Evolutionary conservation across 2,329 filamentous ascomycete species (phyloP), one percentile per base, ranked within the genome.

Genomic region (Pyrenochaeta sp.): DNA sequence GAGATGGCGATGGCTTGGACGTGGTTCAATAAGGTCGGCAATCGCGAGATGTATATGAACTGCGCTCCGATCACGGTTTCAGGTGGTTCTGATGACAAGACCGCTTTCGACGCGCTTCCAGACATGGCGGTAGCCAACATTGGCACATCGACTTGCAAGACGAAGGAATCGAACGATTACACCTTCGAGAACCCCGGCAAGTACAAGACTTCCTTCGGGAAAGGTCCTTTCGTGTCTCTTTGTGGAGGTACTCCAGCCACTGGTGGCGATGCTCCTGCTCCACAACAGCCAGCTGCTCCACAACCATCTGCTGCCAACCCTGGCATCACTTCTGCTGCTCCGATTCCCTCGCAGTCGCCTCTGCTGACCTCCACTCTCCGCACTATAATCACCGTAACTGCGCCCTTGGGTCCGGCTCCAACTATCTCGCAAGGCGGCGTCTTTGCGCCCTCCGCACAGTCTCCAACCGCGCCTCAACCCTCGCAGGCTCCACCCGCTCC

Each of bases 1-100:
- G 83, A 91, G 32, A 90, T 90, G 36, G 90, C 89, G 0, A 81
- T 97, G 9, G 91, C 92, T 0, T 97, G 93, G 92, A 91, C 91
- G 1, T 97, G 91, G 94, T 89, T 94, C 81, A 97, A 97, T 74
- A 87, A 89, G 59, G 77, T 96, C 4, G 93, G 94, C 4, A 94
- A 96, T 80, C 88, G 93, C 1, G 94, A 98, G 53, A 91, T 97
- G 85, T 98, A 98, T 84, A 96, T 96, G 92, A 95, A 97, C 84
- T 98, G 95, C 68, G 91, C 90, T 0, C 86, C 91, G 0, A 78
- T 96, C 52, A 85, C 82, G 0, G 82, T 97, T 25, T 86, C 86
- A 2, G 81, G 79, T 2, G 80, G 81, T 27, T 73, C 79, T 2
- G 72, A 76, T 39, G 84, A 86, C 37, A 71, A 86, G 52, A 73